Conservation (phyloP, 2,329 filamentous ascomycete species). For the Alternaria longipes region DNA sequence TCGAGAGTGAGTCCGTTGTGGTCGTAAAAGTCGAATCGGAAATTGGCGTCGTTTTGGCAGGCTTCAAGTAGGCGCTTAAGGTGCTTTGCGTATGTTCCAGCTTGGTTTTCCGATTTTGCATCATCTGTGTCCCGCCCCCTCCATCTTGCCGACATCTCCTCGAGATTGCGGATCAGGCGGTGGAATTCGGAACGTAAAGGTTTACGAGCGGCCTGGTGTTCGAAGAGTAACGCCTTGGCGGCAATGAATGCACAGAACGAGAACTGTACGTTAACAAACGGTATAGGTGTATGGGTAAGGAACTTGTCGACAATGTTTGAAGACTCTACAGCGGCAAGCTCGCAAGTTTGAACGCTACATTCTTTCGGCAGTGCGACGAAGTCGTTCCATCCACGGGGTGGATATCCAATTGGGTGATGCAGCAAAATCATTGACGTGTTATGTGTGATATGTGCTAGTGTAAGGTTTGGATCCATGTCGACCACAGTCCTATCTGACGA, state of each 20-base stretch:
- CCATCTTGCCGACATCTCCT: constrained; percentile 45
- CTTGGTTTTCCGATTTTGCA: constrained; percentile 27
- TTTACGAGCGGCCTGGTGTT: constrained; percentile 29
- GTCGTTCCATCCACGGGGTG: constrained; percentile 42
- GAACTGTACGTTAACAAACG: constrained; percentile 48
- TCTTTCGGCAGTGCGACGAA: constrained; percentile 45
- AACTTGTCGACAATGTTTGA: constrained; percentile 48
- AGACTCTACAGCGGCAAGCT: constrained; percentile 44
- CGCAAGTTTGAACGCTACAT: constrained; percentile 47
- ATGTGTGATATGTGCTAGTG: constrained; percentile 47
- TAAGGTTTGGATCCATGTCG: constrained; percentile 49
- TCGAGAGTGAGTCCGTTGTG: constrained; percentile 36
- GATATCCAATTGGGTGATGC: constrained; percentile 45
- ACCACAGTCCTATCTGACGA: constrained; percentile 38
- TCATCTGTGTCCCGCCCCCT: background rate
- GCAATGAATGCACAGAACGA: constrained; percentile 46
- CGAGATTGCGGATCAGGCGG: constrained; percentile 33
- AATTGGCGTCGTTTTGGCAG: constrained; percentile 31
- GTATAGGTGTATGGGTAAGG: constrained; percentile 37
- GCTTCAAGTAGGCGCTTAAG: constrained; percentile 34
- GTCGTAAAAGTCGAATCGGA: constrained; percentile 45
- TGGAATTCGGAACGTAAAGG: constrained; percentile 38
- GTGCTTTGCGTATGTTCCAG: constrained; percentile 38
- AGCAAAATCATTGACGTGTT: constrained; percentile 50
- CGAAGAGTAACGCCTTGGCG: constrained; percentile 44